Percentiles rank a stretch among this genome's conserved stretches.
phyloP scores from a whole-genome alignment of 345 rosid genomes.

The Populus davidiana region DNA sequence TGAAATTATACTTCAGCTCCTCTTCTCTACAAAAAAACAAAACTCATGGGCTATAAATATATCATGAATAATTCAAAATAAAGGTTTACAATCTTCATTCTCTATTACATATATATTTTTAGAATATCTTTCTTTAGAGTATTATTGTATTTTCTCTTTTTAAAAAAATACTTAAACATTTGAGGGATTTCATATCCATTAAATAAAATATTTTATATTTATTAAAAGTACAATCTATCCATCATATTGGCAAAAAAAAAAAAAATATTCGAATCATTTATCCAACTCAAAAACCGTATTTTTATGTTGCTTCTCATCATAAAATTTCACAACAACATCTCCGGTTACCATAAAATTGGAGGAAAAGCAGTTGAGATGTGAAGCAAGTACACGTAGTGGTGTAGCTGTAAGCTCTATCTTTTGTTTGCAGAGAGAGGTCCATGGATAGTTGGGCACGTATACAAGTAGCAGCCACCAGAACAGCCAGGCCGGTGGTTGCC shows the following conservation, averaged over 20 bases:
- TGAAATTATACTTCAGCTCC: too few species aligned
- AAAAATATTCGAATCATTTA: too few species aligned
- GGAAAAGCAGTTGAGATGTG: neutral
- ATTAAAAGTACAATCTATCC: too few species aligned
- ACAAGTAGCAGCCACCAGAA: neutral
- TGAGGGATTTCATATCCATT: accelerated
- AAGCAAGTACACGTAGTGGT: neutral
- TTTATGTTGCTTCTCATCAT: too few species aligned
- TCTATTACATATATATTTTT: accelerated
- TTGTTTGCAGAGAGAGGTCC: too few species aligned
- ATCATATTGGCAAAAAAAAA: too few species aligned
- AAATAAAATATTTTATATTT: too few species aligned
- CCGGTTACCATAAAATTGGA: neutral
- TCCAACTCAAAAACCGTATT: too few species aligned
- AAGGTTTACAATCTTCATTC: accelerated
- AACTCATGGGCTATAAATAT: too few species aligned
- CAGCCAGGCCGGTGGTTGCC: neutral
- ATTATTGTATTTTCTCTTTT: too few species aligned
- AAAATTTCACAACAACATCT: neutral
- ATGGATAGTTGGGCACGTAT: neutral
- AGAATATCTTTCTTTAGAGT: accelerated
- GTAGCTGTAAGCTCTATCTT: neutral
- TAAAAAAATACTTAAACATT: too few species aligned
- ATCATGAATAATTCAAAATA: accelerated
- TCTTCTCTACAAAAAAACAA: too few species aligned